phyloP scores from a whole-genome alignment of 225 moss, liverwort and hornwort genomes.

The Rhytidiadelphus loreus region DNA sequence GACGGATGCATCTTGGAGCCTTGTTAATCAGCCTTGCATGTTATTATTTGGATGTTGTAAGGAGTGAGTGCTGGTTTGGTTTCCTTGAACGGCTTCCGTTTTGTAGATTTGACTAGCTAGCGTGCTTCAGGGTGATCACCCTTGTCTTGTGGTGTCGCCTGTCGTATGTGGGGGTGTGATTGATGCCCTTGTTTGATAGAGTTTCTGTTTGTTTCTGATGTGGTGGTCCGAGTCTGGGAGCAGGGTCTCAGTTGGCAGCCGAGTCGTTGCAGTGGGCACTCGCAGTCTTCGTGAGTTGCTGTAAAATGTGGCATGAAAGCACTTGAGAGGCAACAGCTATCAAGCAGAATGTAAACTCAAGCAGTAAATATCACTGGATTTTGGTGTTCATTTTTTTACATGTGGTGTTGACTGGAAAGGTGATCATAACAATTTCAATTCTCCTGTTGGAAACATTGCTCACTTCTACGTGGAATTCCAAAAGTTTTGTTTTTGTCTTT shows the following conservation, averaged over 20 bases:
- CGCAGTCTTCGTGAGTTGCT: not conserved
- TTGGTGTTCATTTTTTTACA: conserved; percentile 14
- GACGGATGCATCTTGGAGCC: not conserved
- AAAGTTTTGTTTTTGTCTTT: no score
- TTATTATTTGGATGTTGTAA: not conserved
- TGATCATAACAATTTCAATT: not conserved
- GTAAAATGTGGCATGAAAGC: conserved; percentile 4
- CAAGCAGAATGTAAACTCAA: conserved; percentile 37
- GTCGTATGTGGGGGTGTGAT: conserved; percentile 24
- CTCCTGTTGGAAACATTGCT: not conserved
- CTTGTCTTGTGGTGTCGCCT: not conserved
- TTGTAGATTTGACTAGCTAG: conserved; percentile 40
- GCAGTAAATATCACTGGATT: conserved; percentile 45
- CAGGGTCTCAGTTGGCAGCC: conserved; percentile 8
- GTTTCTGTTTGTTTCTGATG: not conserved
- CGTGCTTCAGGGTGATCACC: not conserved
- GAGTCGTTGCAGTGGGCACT: conserved; percentile 2
- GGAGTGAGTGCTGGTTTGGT: not conserved
- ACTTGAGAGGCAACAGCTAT: conserved; percentile 6
- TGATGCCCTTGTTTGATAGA: conserved; percentile 40
- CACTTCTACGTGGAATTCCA: accelerated
- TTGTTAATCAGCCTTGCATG: not conserved
- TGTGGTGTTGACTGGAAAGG: not conserved
- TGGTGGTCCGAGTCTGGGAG: conserved; percentile 4
- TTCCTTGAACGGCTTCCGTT: not conserved